These are phyloP conservation scores for Thalassiosira hispida DNA, from an alignment of 352 stramenopile species.

Conservation along the genomic window DNA sequence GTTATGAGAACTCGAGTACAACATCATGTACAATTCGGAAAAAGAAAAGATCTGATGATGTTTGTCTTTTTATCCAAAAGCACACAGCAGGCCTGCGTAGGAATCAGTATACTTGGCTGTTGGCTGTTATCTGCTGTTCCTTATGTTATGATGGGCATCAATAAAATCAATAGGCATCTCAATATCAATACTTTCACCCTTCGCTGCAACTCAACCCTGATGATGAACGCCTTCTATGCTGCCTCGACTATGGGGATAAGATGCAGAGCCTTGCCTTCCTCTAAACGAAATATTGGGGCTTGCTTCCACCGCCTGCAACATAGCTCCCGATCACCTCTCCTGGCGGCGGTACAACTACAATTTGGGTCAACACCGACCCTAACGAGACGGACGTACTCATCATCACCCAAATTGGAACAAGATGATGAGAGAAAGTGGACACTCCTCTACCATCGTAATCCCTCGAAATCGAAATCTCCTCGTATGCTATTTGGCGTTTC, in stretches of 20 bases:
- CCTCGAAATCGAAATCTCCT: slow-evolving; percentile 26
- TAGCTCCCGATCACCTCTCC: neutral
- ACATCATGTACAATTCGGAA: too few species aligned
- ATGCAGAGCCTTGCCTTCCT: neutral
- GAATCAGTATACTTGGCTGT: neutral
- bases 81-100: neutral
- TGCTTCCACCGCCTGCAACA: neutral
- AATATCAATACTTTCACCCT: too few species aligned
- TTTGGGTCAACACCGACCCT: neutral
- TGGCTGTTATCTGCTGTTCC: too few species aligned
- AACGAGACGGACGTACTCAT: slow-evolving; percentile 16
- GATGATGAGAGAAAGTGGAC: slow-evolving; percentile 25
- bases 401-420: slow-evolving; percentile 24
- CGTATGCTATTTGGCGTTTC: slow-evolving; percentile 42
- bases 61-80: slow-evolving; percentile 14
- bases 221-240: slow-evolving; percentile 11
- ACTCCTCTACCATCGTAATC: slow-evolving; percentile 44
- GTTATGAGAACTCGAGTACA: too few species aligned
- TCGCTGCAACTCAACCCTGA: neutral
- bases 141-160: too few species aligned
- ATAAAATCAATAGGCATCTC: too few species aligned
- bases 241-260: neutral
- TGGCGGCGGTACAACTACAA: neutral
- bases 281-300: neutral
- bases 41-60: too few species aligned